These are phyloP conservation scores for Scolecobasidium constrictum DNA, from an alignment of 2,329 filamentous ascomycete genomes.

Conservation along the genomic window DNA sequence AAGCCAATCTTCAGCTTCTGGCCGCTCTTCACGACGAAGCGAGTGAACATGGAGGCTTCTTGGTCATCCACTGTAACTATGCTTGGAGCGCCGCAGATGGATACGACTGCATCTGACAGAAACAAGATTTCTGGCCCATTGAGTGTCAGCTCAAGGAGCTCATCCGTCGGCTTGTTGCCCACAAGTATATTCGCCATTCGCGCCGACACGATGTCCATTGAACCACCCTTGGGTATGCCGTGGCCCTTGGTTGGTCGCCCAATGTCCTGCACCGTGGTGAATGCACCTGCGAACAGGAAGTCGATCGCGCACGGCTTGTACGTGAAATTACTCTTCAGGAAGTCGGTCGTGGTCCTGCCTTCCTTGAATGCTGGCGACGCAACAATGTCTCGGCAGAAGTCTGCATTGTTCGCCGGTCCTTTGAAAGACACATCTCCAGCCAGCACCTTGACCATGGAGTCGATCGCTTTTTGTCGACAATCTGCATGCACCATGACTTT, in stretches of 20 bases:
- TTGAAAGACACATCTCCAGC: slow-evolving; percentile 32
- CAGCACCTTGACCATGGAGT: slow-evolving; percentile 33
- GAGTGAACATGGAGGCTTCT: slow-evolving; percentile 43
- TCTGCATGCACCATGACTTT: slow-evolving; percentile 46
- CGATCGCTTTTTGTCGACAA: slow-evolving; percentile 31
- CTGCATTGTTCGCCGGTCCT: slow-evolving; percentile 47
- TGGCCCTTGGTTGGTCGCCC: slow-evolving; percentile 45
- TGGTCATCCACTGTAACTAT: slow-evolving; percentile 40
- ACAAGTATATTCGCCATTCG: slow-evolving; percentile 49
- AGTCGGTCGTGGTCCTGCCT: slow-evolving; percentile 47
- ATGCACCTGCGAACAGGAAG: slow-evolving; percentile 44
- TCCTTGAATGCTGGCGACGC: slow-evolving; percentile 31
- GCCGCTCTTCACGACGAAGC: slow-evolving; percentile 38
- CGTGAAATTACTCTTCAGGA: slow-evolving; percentile 37
- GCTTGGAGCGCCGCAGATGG: slow-evolving; percentile 46
- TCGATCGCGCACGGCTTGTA: slow-evolving; percentile 43
- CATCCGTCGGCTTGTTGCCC: slow-evolving; percentile 41
- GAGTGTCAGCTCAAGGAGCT: slow-evolving; percentile 50
- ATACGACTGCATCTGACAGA: slow-evolving; percentile 41
- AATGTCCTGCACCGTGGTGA: slow-evolving; percentile 48
- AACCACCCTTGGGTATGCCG: slow-evolving; percentile 48
- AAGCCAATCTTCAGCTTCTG: slow-evolving; percentile 46
- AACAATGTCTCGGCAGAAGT: slow-evolving; percentile 43
- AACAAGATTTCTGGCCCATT: slow-evolving; percentile 49
- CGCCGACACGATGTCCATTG: slow-evolving; percentile 51